Base-by-base conservation (phyloP, 176 grass and related monocot species). In the Rhipidocladum racemiflorum region DNA sequence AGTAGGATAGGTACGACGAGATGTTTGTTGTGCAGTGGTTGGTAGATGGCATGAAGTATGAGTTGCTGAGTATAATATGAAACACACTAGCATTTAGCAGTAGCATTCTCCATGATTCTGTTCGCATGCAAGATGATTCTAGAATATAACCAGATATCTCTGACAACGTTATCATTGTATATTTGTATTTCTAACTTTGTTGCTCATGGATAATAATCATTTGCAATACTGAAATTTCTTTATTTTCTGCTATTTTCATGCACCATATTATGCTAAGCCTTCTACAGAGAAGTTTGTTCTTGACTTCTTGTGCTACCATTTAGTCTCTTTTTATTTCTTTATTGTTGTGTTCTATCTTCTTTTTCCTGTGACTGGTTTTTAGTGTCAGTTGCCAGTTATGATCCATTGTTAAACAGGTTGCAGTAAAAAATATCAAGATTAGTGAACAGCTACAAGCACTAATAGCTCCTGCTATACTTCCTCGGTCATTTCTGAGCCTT, bases 381-480 rank as follows among this genome's bases (percentile, higher is more conserved):
- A 44, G 43, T 72, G 34, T 32, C 51, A 21, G 2, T 69, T 36
- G 7, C 23, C 46, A 79, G 14, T 81, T 82, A 83, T 50, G 59
- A 82, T 77, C 25, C 16, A 59, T 66, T 48, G 2, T 67, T 72
- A 80, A 68, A 49, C 67, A 95, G 90, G 90, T 95, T 57, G 96
- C 88, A 68, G 38, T 98, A 17, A 84, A 93, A 82, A 93, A 93
- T 80, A 87, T 98, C 70, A 98, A 87, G 85, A 98, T 95, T 36
- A 98, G 92, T 23, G 92, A 95, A 78, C 82, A 95, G 75, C 66
- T 98, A 38, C 92, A 98, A 86, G 87, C 92, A 79, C 83, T 95
- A 67, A 93, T 98, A 88, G 96, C 96, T 86, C 92, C 89, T 81
- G 90, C 96, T 74, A 86, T 98, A 89, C 90, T 98, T 79, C 96